phyloP scores from a whole-genome alignment of 306 rosid genomes.

The Hippophae gyantsensis region DNA sequence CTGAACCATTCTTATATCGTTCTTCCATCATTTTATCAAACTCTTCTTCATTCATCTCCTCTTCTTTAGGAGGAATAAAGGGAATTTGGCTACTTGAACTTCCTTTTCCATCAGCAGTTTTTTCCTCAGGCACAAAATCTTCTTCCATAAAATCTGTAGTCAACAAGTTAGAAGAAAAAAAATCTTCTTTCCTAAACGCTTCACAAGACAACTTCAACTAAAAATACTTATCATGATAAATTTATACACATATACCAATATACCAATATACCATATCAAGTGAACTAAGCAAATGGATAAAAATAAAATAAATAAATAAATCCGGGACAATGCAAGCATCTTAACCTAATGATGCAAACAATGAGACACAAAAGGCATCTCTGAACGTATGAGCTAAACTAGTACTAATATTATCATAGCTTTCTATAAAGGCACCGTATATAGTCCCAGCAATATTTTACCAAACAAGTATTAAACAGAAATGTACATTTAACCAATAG shows the following conservation, averaged over 20 bases:
- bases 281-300: not conserved
- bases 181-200: not conserved
- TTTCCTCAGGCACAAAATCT: constrained; percentile 28
- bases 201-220: constrained; percentile 2
- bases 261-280: not conserved
- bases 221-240: not conserved
- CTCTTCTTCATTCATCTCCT: constrained; percentile 64
- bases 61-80: constrained; percentile 73
- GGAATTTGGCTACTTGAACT: constrained; percentile 33
- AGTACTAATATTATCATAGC: too few species aligned
- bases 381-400: too few species aligned
- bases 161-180: constrained; percentile 4
- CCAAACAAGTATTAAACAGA: too few species aligned
- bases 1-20: constrained; percentile 37
- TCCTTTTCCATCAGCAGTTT: constrained; percentile 26
- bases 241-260: not conserved
- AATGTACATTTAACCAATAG: too few species aligned
- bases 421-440: too few species aligned
- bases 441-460: too few species aligned
- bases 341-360: too few species aligned
- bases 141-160: constrained; percentile 49
- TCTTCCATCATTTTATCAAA: constrained; percentile 73
- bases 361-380: too few species aligned
- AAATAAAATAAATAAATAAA: not conserved
- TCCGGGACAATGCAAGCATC: too few species aligned